Percentiles rank a stretch among this genome's conserved stretches.
Conservation (phyloP, 768 basidiomycete genomes). For the Chalciporus sphaerocephalus region DNA sequence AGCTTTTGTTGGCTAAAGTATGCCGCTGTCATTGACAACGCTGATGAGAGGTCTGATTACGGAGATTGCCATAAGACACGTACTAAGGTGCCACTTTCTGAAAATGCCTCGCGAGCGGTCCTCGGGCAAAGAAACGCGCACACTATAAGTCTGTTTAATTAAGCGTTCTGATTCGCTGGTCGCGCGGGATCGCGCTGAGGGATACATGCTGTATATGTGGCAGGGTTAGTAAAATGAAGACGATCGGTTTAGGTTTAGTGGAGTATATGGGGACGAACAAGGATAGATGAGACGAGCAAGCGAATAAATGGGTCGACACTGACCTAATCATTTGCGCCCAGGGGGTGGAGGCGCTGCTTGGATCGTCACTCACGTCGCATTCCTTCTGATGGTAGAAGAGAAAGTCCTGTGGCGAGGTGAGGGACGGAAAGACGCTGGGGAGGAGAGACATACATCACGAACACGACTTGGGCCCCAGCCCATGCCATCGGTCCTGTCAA, state of each 20-base stretch:
- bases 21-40: constrained; percentile 48
- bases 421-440: not conserved
- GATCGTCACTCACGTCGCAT: constrained; percentile 38
- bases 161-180: constrained; percentile 40
- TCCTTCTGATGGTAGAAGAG: constrained; percentile 54
- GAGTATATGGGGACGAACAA: constrained; percentile 18
- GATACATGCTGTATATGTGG: constrained; percentile 31
- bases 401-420: constrained; percentile 40
- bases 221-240: constrained; percentile 14
- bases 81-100: constrained; percentile 53
- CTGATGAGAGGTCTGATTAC: constrained; percentile 13
- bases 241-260: constrained; percentile 33
- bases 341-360: constrained; percentile 51
- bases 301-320: constrained; percentile 20
- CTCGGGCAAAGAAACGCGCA: constrained; percentile 43
- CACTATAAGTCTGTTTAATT: constrained; percentile 55
- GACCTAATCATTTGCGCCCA: constrained; percentile 76
- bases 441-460: constrained; percentile 35
- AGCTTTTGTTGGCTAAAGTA: constrained; percentile 80
- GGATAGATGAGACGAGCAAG: constrained; percentile 5
- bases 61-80: constrained; percentile 34
- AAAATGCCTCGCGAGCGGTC: constrained; percentile 39
- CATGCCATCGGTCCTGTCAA: constrained; percentile 57
- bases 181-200: constrained; percentile 38
- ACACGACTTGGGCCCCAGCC: constrained; percentile 83